Evolutionary conservation across 257 asterid genomes (phyloP).

Genomic region (Phtheirospermum japonicum): DNA sequence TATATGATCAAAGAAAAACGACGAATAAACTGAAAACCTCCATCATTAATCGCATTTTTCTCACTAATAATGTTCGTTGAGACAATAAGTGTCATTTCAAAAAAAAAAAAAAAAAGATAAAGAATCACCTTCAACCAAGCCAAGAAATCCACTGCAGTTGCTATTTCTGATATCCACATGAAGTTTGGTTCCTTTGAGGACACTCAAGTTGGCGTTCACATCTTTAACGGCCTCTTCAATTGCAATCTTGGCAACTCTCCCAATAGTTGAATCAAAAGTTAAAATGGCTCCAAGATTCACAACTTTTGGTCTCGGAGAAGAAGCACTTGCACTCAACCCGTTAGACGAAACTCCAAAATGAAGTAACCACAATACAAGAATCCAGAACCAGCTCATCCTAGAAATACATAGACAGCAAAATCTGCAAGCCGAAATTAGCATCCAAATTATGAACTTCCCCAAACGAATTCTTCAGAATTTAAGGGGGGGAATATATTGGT

Average conservation of each 20-base stretch:
- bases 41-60: background rate
- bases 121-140: constrained; percentile 74
- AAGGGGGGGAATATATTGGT: no score
- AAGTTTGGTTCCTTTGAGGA: constrained; percentile 66
- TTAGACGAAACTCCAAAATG: constrained; percentile 43
- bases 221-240: constrained; percentile 92
- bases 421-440: constrained; percentile 29
- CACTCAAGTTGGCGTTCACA: constrained; percentile 63
- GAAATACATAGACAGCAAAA: constrained; percentile 19
- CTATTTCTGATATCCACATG: constrained; percentile 43
- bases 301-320: constrained; percentile 62
- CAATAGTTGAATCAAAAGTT: constrained; percentile 69
- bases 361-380: constrained; percentile 37
- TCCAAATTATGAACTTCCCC: constrained; percentile 12
- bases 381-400: constrained; percentile 50
- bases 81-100: background rate
- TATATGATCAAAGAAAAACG: no score
- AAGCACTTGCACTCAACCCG: constrained; percentile 46
- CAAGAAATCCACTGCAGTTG: constrained; percentile 91
- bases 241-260: constrained; percentile 86
- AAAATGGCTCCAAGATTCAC: constrained; percentile 83
- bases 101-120: background rate
- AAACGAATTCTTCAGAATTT: no score
- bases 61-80: background rate
- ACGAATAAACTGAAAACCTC: background rate